Evolutionary conservation across 2,329 filamentous ascomycete species (phyloP).

Genomic region (Epichloe scottii): DNA sequence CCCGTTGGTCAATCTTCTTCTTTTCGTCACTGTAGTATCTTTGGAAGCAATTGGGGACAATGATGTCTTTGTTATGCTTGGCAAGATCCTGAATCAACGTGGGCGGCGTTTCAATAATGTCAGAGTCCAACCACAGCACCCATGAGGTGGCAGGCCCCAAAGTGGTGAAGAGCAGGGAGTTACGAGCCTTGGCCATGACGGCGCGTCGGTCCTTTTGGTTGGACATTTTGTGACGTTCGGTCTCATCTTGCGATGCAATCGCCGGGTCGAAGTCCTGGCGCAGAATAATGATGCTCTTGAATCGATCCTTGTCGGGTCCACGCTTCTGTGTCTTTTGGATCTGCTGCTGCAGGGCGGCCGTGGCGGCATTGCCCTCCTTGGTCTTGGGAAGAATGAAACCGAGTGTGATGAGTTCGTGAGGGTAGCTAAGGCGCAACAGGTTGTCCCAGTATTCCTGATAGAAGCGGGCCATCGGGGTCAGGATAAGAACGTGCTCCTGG

Average conservation of each 20-base stretch:
- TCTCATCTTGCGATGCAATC: conserved; percentile 67
- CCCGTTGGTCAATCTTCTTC: conserved; percentile 59
- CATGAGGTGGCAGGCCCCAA: conserved; percentile 83
- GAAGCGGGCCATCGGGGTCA: conserved; percentile 88
- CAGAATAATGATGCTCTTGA: conserved; percentile 87
- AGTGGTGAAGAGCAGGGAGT: conserved; percentile 90
- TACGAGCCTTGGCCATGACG: conserved; percentile 86
- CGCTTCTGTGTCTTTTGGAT: conserved; percentile 72
- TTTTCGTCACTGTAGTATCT: conserved; percentile 59
- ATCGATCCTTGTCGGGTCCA: conserved; percentile 67
- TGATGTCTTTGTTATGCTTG: conserved; percentile 73
- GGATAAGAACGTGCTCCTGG: conserved; percentile 74
- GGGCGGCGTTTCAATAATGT: conserved; percentile 79
- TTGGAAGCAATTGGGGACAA: conserved; percentile 94
- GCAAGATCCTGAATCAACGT: conserved; percentile 87
- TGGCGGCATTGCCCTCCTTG: conserved; percentile 80
- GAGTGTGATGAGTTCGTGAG: conserved; percentile 86
- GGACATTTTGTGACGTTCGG: conserved; percentile 79
- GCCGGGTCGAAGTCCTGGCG: conserved; percentile 89
- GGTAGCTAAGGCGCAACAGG: conserved; percentile 69
- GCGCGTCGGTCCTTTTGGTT: conserved; percentile 80
- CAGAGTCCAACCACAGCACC: conserved; percentile 92
- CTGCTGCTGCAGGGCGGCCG: conserved; percentile 67
- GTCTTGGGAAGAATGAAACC: conserved; percentile 95
- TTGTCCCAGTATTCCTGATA: conserved; percentile 96